Base-by-base conservation (phyloP, 208 protist species). In the Crithidia sp. region DNA sequence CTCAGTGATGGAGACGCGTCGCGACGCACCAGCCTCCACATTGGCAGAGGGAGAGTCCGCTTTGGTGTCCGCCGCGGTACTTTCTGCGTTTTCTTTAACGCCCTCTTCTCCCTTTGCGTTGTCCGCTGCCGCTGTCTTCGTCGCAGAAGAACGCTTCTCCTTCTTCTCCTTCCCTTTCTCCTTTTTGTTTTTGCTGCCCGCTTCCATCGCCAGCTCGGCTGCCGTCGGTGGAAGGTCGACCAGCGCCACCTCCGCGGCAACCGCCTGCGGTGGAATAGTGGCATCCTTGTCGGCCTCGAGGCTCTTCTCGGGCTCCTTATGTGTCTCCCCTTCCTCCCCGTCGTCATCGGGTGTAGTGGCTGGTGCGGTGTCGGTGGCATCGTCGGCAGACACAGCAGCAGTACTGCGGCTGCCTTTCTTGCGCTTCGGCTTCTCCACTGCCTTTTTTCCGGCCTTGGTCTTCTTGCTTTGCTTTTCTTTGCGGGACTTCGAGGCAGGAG, bases 121-220 rank as follows among this genome's bases (percentile, higher is more conserved):
- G 16, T 66, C 66, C 17, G 37, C 12, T 7, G 41, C 47, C 37
- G 43, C 14, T 13, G 64, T 44, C 50, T 60, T 41, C 12, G 45
- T 19, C 14, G 41, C 7, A 5, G 37, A 13, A 4, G 37, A 36
- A 14, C 63, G 19, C 43, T 43, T 53, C 6, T 58, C n/a, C 61
- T 45, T 44, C 9, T 54, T 59, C 0, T 58, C n/a, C 61, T 57
- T 44, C 9, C 19, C 49, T 9, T 54, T 59, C 14, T 65, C n/a
- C 61, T 45, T 37, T 8, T 0, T 37, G 9, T 44, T 59, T 37
- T 75, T 71, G 28, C 44, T 59, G 50, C 53, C 75, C 50, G 45
- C 36, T 47, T 77, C 56, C 2, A 82, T 74, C 10, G 77, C 71
- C 6, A 77, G 40, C 62, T 82, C 77, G 10, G 77, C 77, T 2